phyloP scores from a whole-genome alignment of 129 eudicot species.

The Artemisia tridentata region DNA sequence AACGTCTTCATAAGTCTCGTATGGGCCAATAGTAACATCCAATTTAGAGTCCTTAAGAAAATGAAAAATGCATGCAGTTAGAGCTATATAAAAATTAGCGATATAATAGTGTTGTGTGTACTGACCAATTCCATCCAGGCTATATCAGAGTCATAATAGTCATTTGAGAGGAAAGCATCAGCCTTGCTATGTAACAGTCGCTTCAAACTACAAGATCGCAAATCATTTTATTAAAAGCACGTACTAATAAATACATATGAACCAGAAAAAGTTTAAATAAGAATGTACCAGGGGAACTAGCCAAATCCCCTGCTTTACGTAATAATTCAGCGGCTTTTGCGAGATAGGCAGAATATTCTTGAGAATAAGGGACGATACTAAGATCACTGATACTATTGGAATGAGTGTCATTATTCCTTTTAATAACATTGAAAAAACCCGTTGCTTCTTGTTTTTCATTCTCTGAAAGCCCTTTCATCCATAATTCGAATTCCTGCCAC shows the following conservation, averaged over 20 bases:
- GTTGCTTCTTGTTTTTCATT: slow-evolving; percentile 46
- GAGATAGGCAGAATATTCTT: slow-evolving; percentile 57
- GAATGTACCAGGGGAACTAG: slow-evolving; percentile 65
- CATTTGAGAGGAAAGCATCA: slow-evolving; percentile 88
- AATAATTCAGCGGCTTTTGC: slow-evolving; percentile 65
- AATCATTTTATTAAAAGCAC: background rate
- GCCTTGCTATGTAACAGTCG: slow-evolving; percentile 83
- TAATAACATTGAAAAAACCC: slow-evolving; percentile 76
- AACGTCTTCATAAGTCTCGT: slow-evolving; percentile 81
- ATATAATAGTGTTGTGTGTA: slow-evolving; percentile 8
- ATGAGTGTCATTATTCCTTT: slow-evolving; percentile 56
- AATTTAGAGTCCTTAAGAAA: slow-evolving; percentile 63
- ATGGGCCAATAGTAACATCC: slow-evolving; percentile 89
- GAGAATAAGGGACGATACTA: slow-evolving; percentile 55
- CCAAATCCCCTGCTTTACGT: slow-evolving; percentile 77
- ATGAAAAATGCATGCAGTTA: slow-evolving; percentile 7
- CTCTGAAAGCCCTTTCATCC: no score
- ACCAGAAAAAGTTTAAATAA: background rate
- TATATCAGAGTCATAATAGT: slow-evolving; percentile 93
- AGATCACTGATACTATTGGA: slow-evolving; percentile 47
- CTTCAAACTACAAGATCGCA: slow-evolving; percentile 66
- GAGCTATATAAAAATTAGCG: background rate
- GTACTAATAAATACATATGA: background rate
- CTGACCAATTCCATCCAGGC: slow-evolving; percentile 98
- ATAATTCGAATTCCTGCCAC: slow-evolving; percentile 64